Evolutionary conservation across 495 filamentous ascomycete species (phyloP).

Genomic region (Entonaema liquescens): DNA sequence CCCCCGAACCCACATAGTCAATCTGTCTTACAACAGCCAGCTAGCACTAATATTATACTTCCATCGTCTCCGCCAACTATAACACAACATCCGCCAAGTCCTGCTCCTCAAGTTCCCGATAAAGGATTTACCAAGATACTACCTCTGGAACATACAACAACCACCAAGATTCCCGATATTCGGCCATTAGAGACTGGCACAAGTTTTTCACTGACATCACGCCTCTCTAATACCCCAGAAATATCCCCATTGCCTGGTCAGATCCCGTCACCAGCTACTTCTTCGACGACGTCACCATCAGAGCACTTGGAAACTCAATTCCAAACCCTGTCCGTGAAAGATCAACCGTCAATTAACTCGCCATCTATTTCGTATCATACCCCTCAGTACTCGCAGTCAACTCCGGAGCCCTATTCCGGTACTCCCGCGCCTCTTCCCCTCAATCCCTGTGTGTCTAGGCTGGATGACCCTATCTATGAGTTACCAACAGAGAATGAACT

Average conservation of each 20-base stretch:
- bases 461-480: not conserved
- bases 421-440: not conserved
- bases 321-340: conserved; percentile 8
- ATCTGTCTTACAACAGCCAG: not conserved
- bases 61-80: not conserved
- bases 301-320: conserved; percentile 7
- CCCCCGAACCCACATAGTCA: conserved; percentile 11
- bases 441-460: not conserved
- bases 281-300: not conserved
- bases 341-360: not conserved
- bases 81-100: not conserved
- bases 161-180: not conserved
- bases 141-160: conserved; percentile 2
- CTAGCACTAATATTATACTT: not conserved
- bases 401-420: not conserved
- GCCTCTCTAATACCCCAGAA: not conserved
- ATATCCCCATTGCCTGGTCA: not conserved
- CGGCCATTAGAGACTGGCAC: not conserved
- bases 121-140: not conserved
- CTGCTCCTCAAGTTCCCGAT: not conserved
- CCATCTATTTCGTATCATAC: not conserved
- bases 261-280: not conserved
- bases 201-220: not conserved
- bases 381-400: not conserved
- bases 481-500: not conserved